Percentiles rank a stretch among this genome's conserved stretches.
Conservation (phyloP, 2,329 filamentous ascomycete species). For the Arachnopeziza araneosa region DNA sequence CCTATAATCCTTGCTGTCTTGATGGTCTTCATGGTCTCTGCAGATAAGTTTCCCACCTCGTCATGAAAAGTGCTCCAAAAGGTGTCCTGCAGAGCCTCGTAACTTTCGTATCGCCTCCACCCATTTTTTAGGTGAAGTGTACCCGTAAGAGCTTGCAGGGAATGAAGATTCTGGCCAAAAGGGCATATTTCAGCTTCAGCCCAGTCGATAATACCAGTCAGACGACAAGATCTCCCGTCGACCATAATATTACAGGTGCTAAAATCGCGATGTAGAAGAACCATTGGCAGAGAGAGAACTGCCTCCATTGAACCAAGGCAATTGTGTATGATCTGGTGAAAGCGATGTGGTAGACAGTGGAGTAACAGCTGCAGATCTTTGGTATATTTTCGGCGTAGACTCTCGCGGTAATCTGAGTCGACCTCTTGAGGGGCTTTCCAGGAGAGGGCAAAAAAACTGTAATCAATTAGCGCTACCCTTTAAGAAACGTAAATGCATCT, state of each 20-base stretch:
- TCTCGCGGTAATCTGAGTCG: slow-evolving; percentile 22
- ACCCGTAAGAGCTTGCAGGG: slow-evolving; percentile 30
- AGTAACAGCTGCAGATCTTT: slow-evolving; percentile 32
- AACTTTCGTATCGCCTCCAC: slow-evolving; percentile 32
- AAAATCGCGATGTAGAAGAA: slow-evolving; percentile 37
- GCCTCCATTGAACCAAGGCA: slow-evolving; percentile 29
- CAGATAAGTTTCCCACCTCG: slow-evolving; percentile 27
- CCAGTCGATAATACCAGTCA: slow-evolving; percentile 36
- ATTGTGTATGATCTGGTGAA: slow-evolving; percentile 30
- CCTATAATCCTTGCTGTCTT: slow-evolving; percentile 30
- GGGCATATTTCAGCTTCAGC: slow-evolving; percentile 27
- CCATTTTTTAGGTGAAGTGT: slow-evolving; percentile 34
- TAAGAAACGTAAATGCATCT: slow-evolving; percentile 17
- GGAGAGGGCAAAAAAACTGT: slow-evolving; percentile 36
- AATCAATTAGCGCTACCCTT: not conserved
- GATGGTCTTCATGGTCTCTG: slow-evolving; percentile 17
- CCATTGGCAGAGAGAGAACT: slow-evolving; percentile 36
- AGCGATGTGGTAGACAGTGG: slow-evolving; percentile 31
- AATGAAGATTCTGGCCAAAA: slow-evolving; percentile 37
- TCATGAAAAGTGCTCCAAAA: slow-evolving; percentile 33
- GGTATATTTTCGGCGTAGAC: slow-evolving; percentile 25
- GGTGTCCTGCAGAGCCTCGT: slow-evolving; percentile 23
- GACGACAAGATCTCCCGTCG: slow-evolving; percentile 32
- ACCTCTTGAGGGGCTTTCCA: slow-evolving; percentile 34
- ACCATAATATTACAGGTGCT: slow-evolving; percentile 37